Conservation (phyloP, 805 yeast genomes). For the Hanseniaspora opuntiae region DNA sequence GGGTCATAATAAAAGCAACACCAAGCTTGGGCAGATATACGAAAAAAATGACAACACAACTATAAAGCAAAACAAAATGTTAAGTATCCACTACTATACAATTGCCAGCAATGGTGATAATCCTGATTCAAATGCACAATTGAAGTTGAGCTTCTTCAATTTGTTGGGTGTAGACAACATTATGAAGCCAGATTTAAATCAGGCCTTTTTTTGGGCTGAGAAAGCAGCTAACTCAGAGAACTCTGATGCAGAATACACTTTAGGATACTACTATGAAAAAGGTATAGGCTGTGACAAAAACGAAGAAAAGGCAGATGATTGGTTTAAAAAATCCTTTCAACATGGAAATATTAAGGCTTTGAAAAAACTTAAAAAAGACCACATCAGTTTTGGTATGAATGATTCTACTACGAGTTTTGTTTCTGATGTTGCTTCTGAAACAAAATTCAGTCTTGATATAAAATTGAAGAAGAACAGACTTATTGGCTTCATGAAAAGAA, state of each 20-base stretch:
- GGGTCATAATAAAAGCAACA: slow-evolving; percentile 70
- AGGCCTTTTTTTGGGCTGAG: slow-evolving; percentile 90
- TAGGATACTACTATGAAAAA: slow-evolving; percentile 70
- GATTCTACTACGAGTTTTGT: not conserved
- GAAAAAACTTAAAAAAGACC: not conserved
- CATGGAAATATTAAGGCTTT: slow-evolving; percentile 41
- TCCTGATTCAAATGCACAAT: slow-evolving; percentile 81
- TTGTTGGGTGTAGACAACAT: slow-evolving; percentile 80
- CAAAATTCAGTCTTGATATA: not conserved
- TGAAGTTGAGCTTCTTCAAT: slow-evolving; percentile 94
- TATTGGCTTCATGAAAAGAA: not conserved
- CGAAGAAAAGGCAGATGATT: slow-evolving; percentile 43
- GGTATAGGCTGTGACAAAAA: slow-evolving; percentile 74
- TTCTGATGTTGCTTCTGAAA: not conserved
- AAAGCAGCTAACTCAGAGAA: slow-evolving; percentile 65
- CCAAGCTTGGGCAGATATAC: slow-evolving; percentile 67
- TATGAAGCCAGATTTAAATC: slow-evolving; percentile 61
- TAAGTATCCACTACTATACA: slow-evolving; percentile 84
- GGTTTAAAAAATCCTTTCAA: slow-evolving; percentile 67
- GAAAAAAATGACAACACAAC: slow-evolving; percentile 50
- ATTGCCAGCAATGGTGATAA: slow-evolving; percentile 57
- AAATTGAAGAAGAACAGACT: not conserved
- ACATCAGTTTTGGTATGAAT: not conserved
- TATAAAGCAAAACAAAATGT: slow-evolving; percentile 63
- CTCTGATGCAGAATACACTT: slow-evolving; percentile 72